Percentiles rank a stretch among this genome's conserved stretches.
These are phyloP conservation scores for Pisolithus tinctorius DNA, from an alignment of 768 basidiomycete genomes.

Conservation along the genomic window DNA sequence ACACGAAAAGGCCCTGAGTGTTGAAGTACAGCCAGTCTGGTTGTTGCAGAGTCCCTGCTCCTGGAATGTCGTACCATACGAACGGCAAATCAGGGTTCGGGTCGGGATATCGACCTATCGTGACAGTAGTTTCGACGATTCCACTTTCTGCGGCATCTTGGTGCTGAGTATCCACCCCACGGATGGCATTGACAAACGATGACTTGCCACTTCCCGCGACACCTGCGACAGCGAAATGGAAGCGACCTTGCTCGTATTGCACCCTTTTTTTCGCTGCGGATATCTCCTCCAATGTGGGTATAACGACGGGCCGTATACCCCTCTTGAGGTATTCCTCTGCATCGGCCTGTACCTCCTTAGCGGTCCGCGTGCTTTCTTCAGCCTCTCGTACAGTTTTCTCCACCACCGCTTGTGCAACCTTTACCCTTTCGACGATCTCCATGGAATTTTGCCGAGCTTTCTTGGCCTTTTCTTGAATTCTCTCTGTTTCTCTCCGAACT, in stretches of 20 bases:
- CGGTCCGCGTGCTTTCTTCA: neutral
- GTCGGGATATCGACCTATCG: constrained; percentile 17
- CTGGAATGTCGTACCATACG: constrained; percentile 25
- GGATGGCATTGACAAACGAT: constrained; percentile 23
- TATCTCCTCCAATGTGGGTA: constrained; percentile 11
- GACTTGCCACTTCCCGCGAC: constrained; percentile 23
- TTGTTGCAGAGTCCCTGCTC: constrained; percentile 19
- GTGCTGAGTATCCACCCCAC: constrained; percentile 14
- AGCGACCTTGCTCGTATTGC: constrained; percentile 11
- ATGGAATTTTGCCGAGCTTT: neutral
- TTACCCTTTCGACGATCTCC: neutral
- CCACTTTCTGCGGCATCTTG: constrained; percentile 15
- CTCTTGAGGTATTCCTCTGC: constrained; percentile 3
- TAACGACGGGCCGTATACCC: constrained; percentile 11
- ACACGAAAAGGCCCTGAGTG: constrained; percentile 17
- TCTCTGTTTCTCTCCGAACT: neutral
- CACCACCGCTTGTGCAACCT: neutral
- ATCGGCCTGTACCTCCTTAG: neutral
- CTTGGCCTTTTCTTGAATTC: neutral
- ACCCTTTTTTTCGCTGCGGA: constrained; percentile 1
- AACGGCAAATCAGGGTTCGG: constrained; percentile 8
- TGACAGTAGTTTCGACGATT: constrained; percentile 17
- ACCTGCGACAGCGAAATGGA: constrained; percentile 25
- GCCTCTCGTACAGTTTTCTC: neutral
- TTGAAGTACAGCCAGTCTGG: constrained; percentile 25